Evolutionary conservation across 176 grass and related monocot genomes (phyloP), one percentile per base, ranked within the genome.

Genomic region (Rhynchospora breviuscula): DNA sequence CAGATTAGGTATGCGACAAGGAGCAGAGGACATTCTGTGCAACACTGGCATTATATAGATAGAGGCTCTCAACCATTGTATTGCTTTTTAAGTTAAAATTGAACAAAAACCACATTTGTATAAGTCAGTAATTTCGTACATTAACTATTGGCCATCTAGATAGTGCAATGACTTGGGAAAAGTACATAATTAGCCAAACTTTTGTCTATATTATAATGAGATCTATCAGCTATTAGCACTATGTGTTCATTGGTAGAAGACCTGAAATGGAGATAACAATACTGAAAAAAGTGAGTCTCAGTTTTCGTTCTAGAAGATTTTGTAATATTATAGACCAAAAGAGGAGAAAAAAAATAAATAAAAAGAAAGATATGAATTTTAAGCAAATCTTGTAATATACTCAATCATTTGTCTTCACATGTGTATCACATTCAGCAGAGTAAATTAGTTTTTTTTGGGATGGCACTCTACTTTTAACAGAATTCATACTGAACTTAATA

Each of bases 101-200:
- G 8, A 47, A 47, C 67, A 71, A 71, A 70, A 35, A 35, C 40
- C 47, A 23, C 70, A 52, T 74, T 52, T 49, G 21, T 48, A 7
- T 4, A 74, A 21, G n/a, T 22, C 43, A 19, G 12, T 74, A 12
- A 49, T 9, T 18, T 11, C 14, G 19, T 49, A 74, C n/a, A 6
- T 23, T 51, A 49, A 47, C 45, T 23, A 51, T 73, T 0, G 49
- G 49, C 4, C 12, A 23, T 0, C 22, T 79, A 1, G 0, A 59
- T 74, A 22, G 26, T 4, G 14, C 60, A 60, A n/a, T 59, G 15
- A 59, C 22, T 44, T 79, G 21, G 19, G 3, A 46, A 81, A 64
- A 0, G 2, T 81, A 64, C 79, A 49, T 82, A 82, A 59, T 25
- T 82, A 44, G 62, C 44, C 43, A 23, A 64, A 59, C 66, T 82